These are phyloP conservation scores for Penicillium decumbens DNA, from an alignment of 2,329 filamentous ascomycete genomes.

Conservation along the genomic window DNA sequence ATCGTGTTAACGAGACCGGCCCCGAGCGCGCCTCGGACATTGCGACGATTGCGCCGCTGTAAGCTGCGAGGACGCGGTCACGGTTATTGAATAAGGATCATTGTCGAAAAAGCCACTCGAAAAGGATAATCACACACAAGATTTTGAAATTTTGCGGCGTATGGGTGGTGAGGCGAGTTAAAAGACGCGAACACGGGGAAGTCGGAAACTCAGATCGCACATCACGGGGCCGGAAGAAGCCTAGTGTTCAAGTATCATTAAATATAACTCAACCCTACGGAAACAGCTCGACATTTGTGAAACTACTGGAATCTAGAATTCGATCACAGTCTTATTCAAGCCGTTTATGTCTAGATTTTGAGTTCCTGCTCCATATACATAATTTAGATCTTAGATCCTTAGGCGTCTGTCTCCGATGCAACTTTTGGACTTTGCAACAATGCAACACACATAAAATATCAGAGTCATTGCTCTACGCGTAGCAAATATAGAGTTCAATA, in stretches of 20 bases:
- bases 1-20: slow-evolving; percentile 34
- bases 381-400: not conserved
- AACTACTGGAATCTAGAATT: not conserved
- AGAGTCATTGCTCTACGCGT: too few species aligned
- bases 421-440: not conserved
- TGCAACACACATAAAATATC: not conserved
- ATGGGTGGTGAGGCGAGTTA: not conserved
- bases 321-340: not conserved
- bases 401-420: not conserved
- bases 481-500: too few species aligned
- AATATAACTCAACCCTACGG: not conserved
- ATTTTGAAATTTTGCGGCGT: not conserved
- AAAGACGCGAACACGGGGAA: not conserved
- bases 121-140: not conserved
- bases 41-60: slow-evolving; percentile 16
- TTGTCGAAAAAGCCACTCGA: slow-evolving; percentile 4
- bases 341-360: not conserved
- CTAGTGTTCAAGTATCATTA: too few species aligned
- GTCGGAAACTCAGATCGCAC: slow-evolving; percentile 2
- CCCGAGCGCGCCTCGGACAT: slow-evolving; percentile 33
- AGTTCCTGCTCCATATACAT: not conserved
- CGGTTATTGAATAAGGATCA: slow-evolving; percentile 13
- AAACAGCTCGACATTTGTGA: not conserved
- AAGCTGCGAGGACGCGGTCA: slow-evolving; percentile 14
- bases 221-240: not conserved